Evolutionary conservation across 495 filamentous ascomycete genomes (phyloP).

Genomic region (Penicillium crystallinum): DNA sequence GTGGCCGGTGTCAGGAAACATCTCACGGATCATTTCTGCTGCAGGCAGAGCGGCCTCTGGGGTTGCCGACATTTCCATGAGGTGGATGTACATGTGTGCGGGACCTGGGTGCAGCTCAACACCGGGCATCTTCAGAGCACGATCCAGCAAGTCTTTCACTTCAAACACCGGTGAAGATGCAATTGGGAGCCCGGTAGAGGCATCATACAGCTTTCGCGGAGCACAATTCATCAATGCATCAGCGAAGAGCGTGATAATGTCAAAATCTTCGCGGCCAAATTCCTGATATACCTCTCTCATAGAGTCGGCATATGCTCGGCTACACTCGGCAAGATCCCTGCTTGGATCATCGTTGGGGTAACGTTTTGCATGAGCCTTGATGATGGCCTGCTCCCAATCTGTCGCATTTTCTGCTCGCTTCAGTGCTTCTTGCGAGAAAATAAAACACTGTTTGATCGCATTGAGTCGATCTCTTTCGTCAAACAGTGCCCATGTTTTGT

Average conservation of each 20-base stretch:
- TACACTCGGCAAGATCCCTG: slow-evolving; percentile 40
- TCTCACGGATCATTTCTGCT: slow-evolving; percentile 52
- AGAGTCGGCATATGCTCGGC: slow-evolving; percentile 47
- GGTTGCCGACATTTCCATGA: slow-evolving; percentile 60
- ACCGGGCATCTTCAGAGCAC: slow-evolving; percentile 33
- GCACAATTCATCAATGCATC: slow-evolving; percentile 61
- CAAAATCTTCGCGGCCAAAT: slow-evolving; percentile 44
- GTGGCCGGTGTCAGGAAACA: slow-evolving; percentile 59
- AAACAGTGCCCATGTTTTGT: slow-evolving; percentile 60
- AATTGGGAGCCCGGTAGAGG: slow-evolving; percentile 48
- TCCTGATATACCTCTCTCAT: slow-evolving; percentile 49
- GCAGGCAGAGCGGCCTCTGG: slow-evolving; percentile 51
- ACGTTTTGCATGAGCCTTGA: slow-evolving; percentile 46
- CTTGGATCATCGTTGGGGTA: slow-evolving; percentile 37
- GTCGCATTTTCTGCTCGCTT: slow-evolving; percentile 17
- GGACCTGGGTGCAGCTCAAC: slow-evolving; percentile 50
- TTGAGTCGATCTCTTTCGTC: slow-evolving; percentile 43
- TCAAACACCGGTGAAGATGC: slow-evolving; percentile 48
- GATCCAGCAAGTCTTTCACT: slow-evolving; percentile 47
- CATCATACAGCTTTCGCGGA: slow-evolving; percentile 56
- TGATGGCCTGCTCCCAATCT: slow-evolving; percentile 46
- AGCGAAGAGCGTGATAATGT: slow-evolving; percentile 52
- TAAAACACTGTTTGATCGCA: slow-evolving; percentile 34
- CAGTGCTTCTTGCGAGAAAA: slow-evolving; percentile 31
- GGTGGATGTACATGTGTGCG: slow-evolving; percentile 60